Conservation (phyloP, 306 rosid species). For the Glycine latifolia region DNA sequence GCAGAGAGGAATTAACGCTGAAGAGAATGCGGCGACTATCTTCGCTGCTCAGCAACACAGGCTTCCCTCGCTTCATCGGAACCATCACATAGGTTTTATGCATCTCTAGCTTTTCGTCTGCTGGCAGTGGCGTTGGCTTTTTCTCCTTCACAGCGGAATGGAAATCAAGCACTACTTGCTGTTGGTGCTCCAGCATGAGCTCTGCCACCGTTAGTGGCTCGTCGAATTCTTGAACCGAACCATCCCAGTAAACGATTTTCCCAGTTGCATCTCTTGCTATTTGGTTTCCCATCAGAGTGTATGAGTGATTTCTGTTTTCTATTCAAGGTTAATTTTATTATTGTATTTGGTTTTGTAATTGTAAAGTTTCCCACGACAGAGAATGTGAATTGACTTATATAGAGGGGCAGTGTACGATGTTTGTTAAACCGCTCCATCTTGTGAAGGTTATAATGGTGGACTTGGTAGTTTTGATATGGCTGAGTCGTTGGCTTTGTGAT, state of each 20-base stretch:
- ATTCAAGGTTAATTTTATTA: too few species aligned
- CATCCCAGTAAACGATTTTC: conserved; percentile 68
- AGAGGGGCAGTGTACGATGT: conserved; percentile 39
- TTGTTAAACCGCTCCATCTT: conserved; percentile 87
- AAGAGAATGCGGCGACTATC: conserved; percentile 59
- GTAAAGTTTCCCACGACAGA: too few species aligned
- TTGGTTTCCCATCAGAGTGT: conserved; percentile 68
- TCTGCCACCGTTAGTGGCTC: conserved; percentile 72
- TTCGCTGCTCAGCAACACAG: conserved; percentile 54
- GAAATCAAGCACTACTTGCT: conserved; percentile 83
- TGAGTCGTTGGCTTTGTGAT: conserved; percentile 42
- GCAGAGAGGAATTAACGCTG: conserved; percentile 18
- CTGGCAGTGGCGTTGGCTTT: conserved; percentile 70
- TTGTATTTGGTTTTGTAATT: too few species aligned
- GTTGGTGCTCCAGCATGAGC: conserved; percentile 88
- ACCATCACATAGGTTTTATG: conserved; percentile 72
- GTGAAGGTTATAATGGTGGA: conserved; percentile 55
- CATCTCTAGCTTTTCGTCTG: conserved; percentile 68
- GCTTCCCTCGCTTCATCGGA: conserved; percentile 80
- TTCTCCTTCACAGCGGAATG: conserved; percentile 53
- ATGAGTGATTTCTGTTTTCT: neutral
- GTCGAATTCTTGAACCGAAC: conserved; percentile 70
- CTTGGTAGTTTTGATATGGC: conserved; percentile 56
- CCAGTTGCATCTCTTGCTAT: conserved; percentile 44
- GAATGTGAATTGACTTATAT: conserved; percentile 31